These are phyloP conservation scores for Amanita molliuscula DNA, from an alignment of 768 basidiomycete species.

Conservation along the genomic window DNA sequence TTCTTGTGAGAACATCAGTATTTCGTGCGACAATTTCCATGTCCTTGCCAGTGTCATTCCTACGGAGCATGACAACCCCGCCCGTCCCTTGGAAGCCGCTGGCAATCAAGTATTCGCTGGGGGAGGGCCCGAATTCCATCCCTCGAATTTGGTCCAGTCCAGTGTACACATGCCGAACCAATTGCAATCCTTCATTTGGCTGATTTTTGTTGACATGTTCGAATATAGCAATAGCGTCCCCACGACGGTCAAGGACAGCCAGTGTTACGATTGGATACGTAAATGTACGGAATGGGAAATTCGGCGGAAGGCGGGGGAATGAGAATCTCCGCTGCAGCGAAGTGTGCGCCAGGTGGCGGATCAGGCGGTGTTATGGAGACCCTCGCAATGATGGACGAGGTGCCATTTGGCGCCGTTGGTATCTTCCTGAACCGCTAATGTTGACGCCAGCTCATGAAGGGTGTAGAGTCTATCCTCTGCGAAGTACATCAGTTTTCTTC, in stretches of 20 bases:
- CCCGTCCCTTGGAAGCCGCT: constrained; percentile 40
- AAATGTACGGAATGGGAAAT: constrained; percentile 30
- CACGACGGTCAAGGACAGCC: constrained; percentile 23
- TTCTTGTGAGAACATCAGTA: constrained; percentile 37
- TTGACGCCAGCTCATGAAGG: constrained; percentile 21
- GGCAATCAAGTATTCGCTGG: constrained; percentile 42
- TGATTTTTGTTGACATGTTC: constrained; percentile 26
- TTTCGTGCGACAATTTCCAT: constrained; percentile 45
- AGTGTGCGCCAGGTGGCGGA: constrained; percentile 24
- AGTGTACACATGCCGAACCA: constrained; percentile 37
- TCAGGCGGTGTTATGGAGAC: constrained; percentile 27
- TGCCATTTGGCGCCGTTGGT: constrained; percentile 28
- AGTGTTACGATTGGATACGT: constrained; percentile 37
- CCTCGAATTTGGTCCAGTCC: constrained; percentile 34
- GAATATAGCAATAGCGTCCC: constrained; percentile 43
- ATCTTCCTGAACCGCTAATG: constrained; percentile 32
- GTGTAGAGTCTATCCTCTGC: constrained; percentile 32
- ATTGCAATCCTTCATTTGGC: constrained; percentile 19
- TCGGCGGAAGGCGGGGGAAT: constrained; percentile 21
- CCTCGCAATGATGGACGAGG: constrained; percentile 25
- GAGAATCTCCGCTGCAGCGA: constrained; percentile 37
- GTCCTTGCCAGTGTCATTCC: constrained; percentile 42
- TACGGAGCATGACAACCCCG: constrained; percentile 47
- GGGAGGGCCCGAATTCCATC: constrained; percentile 10
- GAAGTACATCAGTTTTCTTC: not conserved